Percentiles rank a stretch among this genome's conserved stretches.
phyloP scores from a whole-genome alignment of 768 basidiomycete genomes.

The Neoboletus magnificus region DNA sequence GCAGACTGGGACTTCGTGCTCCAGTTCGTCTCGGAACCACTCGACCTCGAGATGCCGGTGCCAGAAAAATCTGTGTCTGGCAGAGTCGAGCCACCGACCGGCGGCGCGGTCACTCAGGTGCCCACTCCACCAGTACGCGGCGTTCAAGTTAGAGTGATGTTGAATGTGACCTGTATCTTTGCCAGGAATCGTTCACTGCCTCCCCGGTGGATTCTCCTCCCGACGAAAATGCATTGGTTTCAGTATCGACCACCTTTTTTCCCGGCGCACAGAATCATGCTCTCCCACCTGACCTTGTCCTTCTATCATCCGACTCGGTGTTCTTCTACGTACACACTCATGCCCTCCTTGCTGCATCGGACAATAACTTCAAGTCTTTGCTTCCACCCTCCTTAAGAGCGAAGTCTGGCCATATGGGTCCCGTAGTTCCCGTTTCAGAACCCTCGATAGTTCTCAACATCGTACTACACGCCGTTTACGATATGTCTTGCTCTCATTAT shows the following conservation, averaged over 20 bases:
- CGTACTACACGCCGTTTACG: constrained; percentile 68
- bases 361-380: constrained; percentile 60
- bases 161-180: constrained; percentile 3
- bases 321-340: constrained; percentile 80
- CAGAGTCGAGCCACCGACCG: constrained; percentile 15
- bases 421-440: constrained; percentile 60
- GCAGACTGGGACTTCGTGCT: constrained; percentile 61
- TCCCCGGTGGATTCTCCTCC: constrained; percentile 30
- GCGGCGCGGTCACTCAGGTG: constrained; percentile 37
- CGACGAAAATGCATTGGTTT: constrained; percentile 54
- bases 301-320: constrained; percentile 72
- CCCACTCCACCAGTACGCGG: constrained; percentile 64
- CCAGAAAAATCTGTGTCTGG: constrained; percentile 38
- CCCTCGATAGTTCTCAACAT: constrained; percentile 64
- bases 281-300: constrained; percentile 57
- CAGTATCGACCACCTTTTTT: constrained; percentile 80
- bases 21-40: constrained; percentile 52
- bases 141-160: background rate
- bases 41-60: constrained; percentile 32
- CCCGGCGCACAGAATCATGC: constrained; percentile 60
- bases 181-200: constrained; percentile 32
- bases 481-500: constrained; percentile 71
- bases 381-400: constrained; percentile 44
- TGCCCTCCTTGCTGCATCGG: constrained; percentile 55
- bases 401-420: constrained; percentile 41